phyloP scores from a whole-genome alignment of 495 filamentous ascomycete genomes.

The Penicillium paradoxum region DNA sequence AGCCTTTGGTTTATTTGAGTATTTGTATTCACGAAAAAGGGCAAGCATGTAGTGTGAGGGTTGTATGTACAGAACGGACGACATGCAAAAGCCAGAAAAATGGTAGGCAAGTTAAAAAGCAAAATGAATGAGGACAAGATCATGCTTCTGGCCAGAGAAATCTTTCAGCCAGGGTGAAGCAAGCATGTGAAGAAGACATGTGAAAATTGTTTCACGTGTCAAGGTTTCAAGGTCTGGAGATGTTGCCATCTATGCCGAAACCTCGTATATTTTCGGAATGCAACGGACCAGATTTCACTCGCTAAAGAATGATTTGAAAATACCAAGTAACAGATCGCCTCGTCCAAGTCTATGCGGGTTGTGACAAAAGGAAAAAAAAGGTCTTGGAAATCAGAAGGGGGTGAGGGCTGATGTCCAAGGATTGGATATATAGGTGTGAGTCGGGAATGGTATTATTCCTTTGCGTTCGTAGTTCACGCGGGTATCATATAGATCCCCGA shows the following conservation, averaged over 20 bases:
- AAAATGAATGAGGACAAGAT: background rate
- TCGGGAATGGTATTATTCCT: background rate
- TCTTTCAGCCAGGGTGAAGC: background rate
- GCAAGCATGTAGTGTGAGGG: background rate
- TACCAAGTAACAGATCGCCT: slow-evolving; percentile 5
- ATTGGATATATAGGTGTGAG: background rate
- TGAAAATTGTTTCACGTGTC: slow-evolving; percentile 18
- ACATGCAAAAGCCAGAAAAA: slow-evolving; percentile 10
- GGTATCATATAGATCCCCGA: slow-evolving; percentile 19
- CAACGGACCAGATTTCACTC: slow-evolving; percentile 6
- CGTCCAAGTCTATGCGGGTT: slow-evolving; percentile 21
- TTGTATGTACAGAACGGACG: slow-evolving; percentile 11
- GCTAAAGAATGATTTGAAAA: slow-evolving; percentile 11
- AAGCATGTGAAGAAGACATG: slow-evolving; percentile 13
- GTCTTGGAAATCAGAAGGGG: background rate
- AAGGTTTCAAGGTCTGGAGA: slow-evolving; percentile 5
- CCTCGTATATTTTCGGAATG: slow-evolving; percentile 12
- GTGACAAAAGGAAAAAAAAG: background rate
- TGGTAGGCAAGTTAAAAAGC: slow-evolving; percentile 8
- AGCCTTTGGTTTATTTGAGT: background rate
- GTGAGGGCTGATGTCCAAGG: background rate
- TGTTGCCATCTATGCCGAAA: slow-evolving; percentile 18
- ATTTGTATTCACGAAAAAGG: background rate
- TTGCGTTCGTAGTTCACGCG: too few species aligned
- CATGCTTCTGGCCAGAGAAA: slow-evolving; percentile 7